Evolutionary conservation across 179 eudicot species (phyloP).

Genomic region (Vitellaria paradoxa): DNA sequence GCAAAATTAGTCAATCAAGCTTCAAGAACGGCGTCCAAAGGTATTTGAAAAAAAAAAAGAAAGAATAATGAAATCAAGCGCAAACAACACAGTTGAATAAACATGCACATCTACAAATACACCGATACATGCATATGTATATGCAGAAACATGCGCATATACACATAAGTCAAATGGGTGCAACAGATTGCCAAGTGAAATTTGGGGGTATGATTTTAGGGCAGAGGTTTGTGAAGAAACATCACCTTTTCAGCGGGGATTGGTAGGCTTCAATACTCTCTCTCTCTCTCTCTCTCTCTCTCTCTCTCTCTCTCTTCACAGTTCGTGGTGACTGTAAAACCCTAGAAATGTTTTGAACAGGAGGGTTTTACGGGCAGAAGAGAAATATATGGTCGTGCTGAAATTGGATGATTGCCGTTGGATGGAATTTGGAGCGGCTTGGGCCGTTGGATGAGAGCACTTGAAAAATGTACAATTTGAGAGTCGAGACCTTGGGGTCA

Average conservation of each 20-base stretch:
- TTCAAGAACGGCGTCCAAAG: not conserved
- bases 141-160: not conserved
- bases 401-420: conserved; percentile 3
- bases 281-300: not conserved
- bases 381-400: not conserved
- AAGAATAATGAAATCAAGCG: not conserved
- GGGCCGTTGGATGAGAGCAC: conserved; percentile 11
- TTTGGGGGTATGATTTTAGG: not conserved
- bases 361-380: not conserved
- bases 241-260: not conserved
- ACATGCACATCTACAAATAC: not conserved
- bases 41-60: not conserved
- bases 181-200: not conserved
- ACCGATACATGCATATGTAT: not conserved
- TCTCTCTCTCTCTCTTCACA: not conserved
- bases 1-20: not conserved
- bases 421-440: not conserved
- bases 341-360: conserved; percentile 1
- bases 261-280: not conserved
- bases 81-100: not conserved
- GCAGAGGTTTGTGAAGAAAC: not conserved
- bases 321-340: not conserved
- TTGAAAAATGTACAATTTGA: too few relatives aligned
- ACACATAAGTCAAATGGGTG: not conserved
- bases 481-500: too few relatives aligned